phyloP scores from a whole-genome alignment of 2,329 filamentous ascomycete genomes.

The Colletotrichum camelliae region DNA sequence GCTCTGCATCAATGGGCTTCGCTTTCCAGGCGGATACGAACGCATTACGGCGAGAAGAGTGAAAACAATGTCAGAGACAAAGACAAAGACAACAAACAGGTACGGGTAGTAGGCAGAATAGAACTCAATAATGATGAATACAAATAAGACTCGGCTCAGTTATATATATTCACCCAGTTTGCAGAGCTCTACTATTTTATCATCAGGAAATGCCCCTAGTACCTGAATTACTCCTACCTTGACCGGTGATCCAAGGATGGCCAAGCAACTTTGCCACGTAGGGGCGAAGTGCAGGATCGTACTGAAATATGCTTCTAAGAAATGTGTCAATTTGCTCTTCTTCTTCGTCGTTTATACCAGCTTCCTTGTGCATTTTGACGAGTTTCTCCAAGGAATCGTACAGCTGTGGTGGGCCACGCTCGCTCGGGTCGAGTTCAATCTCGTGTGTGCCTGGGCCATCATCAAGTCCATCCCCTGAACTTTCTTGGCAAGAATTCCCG shows the following conservation, averaged over 20 bases:
- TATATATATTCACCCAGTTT: neutral
- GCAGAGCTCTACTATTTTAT: too few species aligned
- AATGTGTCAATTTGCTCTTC: neutral
- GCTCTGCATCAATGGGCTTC: neutral
- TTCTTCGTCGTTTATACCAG: neutral
- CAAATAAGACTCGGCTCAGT: neutral
- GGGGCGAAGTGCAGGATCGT: neutral
- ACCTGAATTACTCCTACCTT: too few species aligned
- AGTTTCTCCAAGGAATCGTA: slow-evolving; percentile 1
- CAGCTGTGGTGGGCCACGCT: neutral
- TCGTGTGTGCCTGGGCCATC: neutral
- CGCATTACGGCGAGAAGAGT: neutral
- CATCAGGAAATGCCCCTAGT: too few species aligned
- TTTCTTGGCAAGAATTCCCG: neutral
- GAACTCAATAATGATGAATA: neutral
- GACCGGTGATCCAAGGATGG: neutral
- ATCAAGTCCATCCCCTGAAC: neutral
- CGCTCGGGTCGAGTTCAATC: neutral
- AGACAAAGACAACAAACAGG: neutral
- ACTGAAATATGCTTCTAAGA: neutral
- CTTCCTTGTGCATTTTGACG: neutral
- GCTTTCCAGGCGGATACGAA: neutral
- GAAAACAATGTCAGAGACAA: neutral
- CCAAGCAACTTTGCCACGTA: neutral
- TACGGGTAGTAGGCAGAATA: neutral